Evolutionary conservation across 805 yeast species (phyloP), one percentile per base, ranked within the genome.

Genomic region (Metschnikowia dekortorum): DNA sequence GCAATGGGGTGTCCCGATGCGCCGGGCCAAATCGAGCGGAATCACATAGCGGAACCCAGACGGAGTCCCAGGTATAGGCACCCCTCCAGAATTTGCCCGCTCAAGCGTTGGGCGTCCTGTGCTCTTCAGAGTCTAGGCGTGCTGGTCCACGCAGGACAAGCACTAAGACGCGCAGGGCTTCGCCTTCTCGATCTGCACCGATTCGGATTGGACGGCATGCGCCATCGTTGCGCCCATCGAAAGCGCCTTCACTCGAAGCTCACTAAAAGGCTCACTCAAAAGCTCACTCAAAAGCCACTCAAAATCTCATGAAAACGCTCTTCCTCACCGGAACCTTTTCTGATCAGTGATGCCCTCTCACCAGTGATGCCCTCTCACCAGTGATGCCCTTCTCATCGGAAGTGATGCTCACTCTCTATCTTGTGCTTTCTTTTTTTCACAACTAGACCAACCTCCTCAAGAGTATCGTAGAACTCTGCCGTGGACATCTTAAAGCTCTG

Each of bases 341-440:
- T 16, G 18, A 22, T 22, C 22, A 22, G 22, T 4, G 22, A 22
- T 4, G 5, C 22, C 22, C 22, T 22, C 22, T 22, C 22, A 22
- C 5, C 22, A 22, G 22, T 22, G 4, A 22, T 22, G 22, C 22
- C 22, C 22, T 22, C 22, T 22, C 22, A 22, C 5, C 22, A 22
- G 22, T 22, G 4, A 22, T 22, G 22, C 22, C 22, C 5, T 22
- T 5, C 11, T 44, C 33, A 53, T 29, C 39, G 34, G 40, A 63
- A 63, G 14, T 31, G 49, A 52, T 67, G 71, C 46, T 59, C 51
- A 47, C 64, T 58, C 51, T 66, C 67, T 7, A 67, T 57, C 51
- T 65, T 63, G 42, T 58, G 61, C 49, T 64, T 65, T 29, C 61
- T 49, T 33, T 53, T 53, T 7, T 47, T 47, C 7, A 60, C 62